Base-by-base conservation (phyloP, 2,329 filamentous ascomycete species). In the Diaporthe humulicola region DNA sequence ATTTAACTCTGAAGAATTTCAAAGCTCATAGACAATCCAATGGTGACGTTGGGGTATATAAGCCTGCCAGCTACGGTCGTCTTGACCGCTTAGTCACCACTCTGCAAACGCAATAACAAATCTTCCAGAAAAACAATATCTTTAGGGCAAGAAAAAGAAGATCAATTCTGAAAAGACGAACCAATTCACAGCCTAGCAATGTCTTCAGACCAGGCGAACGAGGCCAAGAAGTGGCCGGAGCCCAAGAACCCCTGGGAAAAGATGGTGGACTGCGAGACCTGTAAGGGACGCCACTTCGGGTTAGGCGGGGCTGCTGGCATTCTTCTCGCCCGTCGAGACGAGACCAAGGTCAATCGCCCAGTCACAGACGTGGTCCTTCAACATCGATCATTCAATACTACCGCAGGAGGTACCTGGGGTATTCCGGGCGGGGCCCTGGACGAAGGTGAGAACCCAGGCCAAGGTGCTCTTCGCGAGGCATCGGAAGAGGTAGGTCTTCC, bases 241-340 rank as follows among this genome's bases (percentile, higher is more conserved):
- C 25, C 42, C 9, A 48, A 48, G 6, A n/a, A 17, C 3, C 28
- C 42, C 2, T 52, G 42, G 42, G 61, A 52, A 15, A 28, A 12
- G n/a, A 19, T 25, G 61, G 12, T 52, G 1, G 14, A 38, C 14
- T 71, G 69, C n/a, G 5, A 42, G 38, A 52, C 38, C 2, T 72
- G 70, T 57, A 30, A 33, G 7, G 12, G 6, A 17, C 28, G 17
- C 12, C 70, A 75, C 22, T 73, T 48, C 30, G 70, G 74, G n/a
- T 17, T 38, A 2, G 40, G 58, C 5, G 74, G 74, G 2, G 74
- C 61, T 2, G 73, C 70, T 5, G 70, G 73, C 1, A 19, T 73
- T 33, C 60, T 75, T n/a, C 73, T 75, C 61, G 70, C 64, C 15
- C 73, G 73, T 17, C 40, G 52, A 7, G 38, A 45, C 9, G 14